Conservation (phyloP, 1,139 yeast genomes). For the Saccharomycopsis crataegensis region DNA sequence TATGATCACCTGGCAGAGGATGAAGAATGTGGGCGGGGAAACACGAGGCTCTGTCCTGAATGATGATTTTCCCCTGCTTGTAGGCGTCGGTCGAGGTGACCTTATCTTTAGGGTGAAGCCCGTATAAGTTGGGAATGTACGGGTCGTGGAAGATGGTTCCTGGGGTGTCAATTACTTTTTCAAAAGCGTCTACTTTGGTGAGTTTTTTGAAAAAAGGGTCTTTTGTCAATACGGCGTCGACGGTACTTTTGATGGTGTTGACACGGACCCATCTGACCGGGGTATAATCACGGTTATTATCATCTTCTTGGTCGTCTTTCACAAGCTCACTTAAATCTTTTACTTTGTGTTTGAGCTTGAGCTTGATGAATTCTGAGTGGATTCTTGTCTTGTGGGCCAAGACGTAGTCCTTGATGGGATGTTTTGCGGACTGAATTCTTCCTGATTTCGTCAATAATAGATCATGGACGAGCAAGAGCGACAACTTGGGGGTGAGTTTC, state of each 20-base stretch:
- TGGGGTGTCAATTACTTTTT: conserved; percentile 32
- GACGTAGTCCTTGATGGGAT: conserved; percentile 76
- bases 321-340: conserved; percentile 42
- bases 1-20: conserved; percentile 45
- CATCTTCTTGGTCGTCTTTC: conserved; percentile 34
- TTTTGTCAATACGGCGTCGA: conserved; percentile 34
- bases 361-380: conserved; percentile 71
- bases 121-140: conserved; percentile 68
- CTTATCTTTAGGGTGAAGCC: conserved; percentile 69
- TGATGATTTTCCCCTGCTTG: conserved; percentile 67
- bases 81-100: conserved; percentile 62
- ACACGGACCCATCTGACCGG: conserved; percentile 89
- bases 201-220: conserved; percentile 38
- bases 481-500: conserved; percentile 39
- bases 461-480: conserved; percentile 72
- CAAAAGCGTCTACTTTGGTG: conserved; percentile 38
- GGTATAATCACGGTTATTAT: conserved; percentile 46
- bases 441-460: conserved; percentile 68
- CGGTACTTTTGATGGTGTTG: conserved; percentile 46
- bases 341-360: conserved; percentile 63
- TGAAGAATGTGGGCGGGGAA: conserved; percentile 83
- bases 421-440: conserved; percentile 84
- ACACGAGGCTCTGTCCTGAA: conserved; percentile 95
- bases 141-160: conserved; percentile 66
- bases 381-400: conserved; percentile 72